phyloP scores from a whole-genome alignment of 1,139 yeast genomes.

The Keqinozyma sinolaborantium region DNA sequence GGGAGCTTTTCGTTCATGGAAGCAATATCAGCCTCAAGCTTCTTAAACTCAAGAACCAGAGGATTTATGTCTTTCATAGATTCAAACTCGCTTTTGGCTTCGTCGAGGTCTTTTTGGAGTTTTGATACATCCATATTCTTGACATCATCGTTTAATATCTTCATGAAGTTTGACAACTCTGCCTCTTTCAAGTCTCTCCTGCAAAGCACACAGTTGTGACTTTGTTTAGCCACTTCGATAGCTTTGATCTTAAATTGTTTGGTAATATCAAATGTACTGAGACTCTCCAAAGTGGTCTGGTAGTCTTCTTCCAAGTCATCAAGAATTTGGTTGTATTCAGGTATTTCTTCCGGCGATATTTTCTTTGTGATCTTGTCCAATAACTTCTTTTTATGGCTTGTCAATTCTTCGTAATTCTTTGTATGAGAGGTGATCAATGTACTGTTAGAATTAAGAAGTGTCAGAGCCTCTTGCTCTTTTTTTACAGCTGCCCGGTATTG shows the following conservation, averaged over 20 bases:
- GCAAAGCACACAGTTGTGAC: constrained; percentile 63
- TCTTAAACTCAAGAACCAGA: constrained; percentile 21
- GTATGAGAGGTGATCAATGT: constrained; percentile 13
- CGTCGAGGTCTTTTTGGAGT: constrained; percentile 30
- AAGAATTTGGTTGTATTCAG: constrained; percentile 45
- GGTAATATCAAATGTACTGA: constrained; percentile 64
- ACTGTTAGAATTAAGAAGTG: constrained; percentile 10
- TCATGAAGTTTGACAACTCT: constrained; percentile 27
- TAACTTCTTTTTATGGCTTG: constrained; percentile 13
- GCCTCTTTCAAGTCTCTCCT: constrained; percentile 53
- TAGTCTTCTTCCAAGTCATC: constrained; percentile 60
- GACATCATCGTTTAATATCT: constrained; percentile 34
- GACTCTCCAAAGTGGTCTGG: constrained; percentile 54
- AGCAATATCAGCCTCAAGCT: constrained; percentile 3
- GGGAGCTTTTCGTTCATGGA: constrained; percentile 7
- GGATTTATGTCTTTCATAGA: constrained; percentile 22
- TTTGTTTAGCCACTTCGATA: constrained; percentile 51
- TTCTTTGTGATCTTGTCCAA: constrained; percentile 13
- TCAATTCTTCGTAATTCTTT: constrained; percentile 9
- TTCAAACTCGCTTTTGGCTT: constrained; percentile 27
- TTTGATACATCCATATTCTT: constrained; percentile 33
- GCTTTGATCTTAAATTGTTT: constrained; percentile 64
- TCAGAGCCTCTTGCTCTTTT: constrained; percentile 6
- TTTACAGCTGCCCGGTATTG: constrained; percentile 10
- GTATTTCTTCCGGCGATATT: constrained; percentile 38